A percentile compares a stretch with the other conserved stretches of the same genome.
These are phyloP conservation scores for Aureobasidium sp. DNA, from an alignment of 2,329 filamentous ascomycete genomes.

Conservation along the genomic window DNA sequence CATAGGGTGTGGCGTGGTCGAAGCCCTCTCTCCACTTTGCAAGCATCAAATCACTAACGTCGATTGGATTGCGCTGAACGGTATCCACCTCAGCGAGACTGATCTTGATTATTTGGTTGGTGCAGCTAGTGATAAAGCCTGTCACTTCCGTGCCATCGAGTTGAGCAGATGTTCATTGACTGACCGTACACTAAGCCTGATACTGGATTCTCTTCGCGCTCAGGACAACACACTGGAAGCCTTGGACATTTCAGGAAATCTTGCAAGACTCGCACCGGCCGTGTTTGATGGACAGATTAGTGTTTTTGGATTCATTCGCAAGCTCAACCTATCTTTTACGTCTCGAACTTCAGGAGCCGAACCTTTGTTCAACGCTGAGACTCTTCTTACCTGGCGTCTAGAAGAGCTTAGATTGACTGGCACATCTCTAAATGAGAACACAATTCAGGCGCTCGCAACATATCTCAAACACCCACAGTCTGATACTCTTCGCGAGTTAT, in stretches of 20 bases:
- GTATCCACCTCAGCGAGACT: constrained; percentile 62
- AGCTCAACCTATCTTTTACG: constrained; percentile 58
- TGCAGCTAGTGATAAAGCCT: constrained; percentile 57
- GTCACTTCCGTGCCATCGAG: constrained; percentile 61
- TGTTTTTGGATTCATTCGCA: constrained; percentile 59
- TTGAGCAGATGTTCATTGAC: constrained; percentile 56
- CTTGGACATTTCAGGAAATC: constrained; percentile 60
- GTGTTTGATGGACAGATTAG: constrained; percentile 60
- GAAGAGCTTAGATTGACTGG: constrained; percentile 60
- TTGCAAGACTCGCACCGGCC: constrained; percentile 56
- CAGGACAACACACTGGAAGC: constrained; percentile 62
- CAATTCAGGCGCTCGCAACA: constrained; percentile 55
- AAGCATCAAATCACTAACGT: constrained; percentile 61
- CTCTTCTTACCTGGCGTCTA: constrained; percentile 58
- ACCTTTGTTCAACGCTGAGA: constrained; percentile 58
- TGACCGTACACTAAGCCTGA: constrained; percentile 52
- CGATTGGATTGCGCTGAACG: constrained; percentile 63
- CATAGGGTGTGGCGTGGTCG: constrained; percentile 61
- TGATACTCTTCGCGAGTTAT: constrained; percentile 52
- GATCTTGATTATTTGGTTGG: constrained; percentile 62
- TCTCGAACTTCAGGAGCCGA: constrained; percentile 56
- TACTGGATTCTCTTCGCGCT: constrained; percentile 56
- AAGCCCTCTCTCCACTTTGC: constrained; percentile 61
- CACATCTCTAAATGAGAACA: constrained; percentile 54
- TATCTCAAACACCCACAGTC: constrained; percentile 52